Evolutionary conservation across 2,329 filamentous ascomycete species (phyloP), one percentile per base, ranked within the genome.

Genomic region (Paecilomyces variotii): DNA sequence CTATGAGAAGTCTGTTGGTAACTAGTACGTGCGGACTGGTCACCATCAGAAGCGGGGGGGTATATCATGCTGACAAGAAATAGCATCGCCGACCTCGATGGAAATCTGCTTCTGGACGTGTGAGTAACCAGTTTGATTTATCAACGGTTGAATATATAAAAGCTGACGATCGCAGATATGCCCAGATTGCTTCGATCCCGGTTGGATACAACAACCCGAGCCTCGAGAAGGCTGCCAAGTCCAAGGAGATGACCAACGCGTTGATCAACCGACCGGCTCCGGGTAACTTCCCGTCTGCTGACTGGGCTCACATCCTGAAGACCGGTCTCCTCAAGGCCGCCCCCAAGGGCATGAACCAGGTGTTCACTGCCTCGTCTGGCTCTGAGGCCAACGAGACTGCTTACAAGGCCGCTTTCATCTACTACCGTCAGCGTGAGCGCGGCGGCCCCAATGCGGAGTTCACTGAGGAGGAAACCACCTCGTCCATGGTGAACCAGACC

Each of bases 401-500:
- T 51, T 96, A 91, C 84, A 96, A 96, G 79, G 91, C 91, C 7
- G 91, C 92, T 55, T 96, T 96, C 79, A 96, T 96, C 87, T 95
- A 88, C 83, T 87, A 88, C 70, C 86, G 89, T 54, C 89, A 91
- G 74, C 82, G 86, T 63, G 85, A 94, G 76, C 89, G 92, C 61
- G 91, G 91, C 64, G 90, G 90, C 6, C 79, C 84, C 53, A 75
- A 87, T 39, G 88, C 87, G 57, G 89, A 93, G 59, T 96, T 96
- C 79, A 89, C 88, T 34, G 77, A 85, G 56, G 85, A 89, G 68
- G 92, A 96, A 75, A 80, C 92, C 60, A 72, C 79, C 53, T 87
- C 85, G 9, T 80, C 84, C 68, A 96, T 96, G 91, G 80, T 84
- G 73, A 96, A 96, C 80, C 76, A 90, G 70, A 82, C 82, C 4